A percentile compares a stretch with the other conserved stretches of the same genome.
phyloP scores from a whole-genome alignment of 345 rosid species.

The Eucalyptus tenuipes region DNA sequence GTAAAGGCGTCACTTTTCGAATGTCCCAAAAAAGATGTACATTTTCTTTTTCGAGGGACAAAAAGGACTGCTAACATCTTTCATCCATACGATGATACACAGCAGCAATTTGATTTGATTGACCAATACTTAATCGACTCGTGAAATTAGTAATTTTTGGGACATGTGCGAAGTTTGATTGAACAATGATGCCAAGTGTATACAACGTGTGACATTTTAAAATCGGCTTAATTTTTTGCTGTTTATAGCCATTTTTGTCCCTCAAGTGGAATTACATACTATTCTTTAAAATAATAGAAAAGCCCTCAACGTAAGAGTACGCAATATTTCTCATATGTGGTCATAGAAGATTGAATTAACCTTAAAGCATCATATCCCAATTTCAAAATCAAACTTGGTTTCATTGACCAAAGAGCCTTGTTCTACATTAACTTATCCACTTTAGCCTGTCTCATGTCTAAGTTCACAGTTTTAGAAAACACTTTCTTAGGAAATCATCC shows the following conservation, averaged over 20 bases:
- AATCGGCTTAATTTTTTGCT: not conserved
- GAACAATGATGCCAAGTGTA: not conserved
- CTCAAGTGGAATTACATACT: not conserved
- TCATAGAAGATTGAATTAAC: not conserved
- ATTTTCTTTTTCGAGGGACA: not conserved
- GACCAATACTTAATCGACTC: not conserved
- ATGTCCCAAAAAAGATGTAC: no score
- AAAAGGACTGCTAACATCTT: not conserved
- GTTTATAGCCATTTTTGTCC: not conserved
- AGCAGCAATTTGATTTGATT: not conserved
- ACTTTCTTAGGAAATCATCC: no score
- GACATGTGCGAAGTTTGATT: not conserved
- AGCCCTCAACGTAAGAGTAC: no score
- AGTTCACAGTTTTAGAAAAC: fast-evolving
- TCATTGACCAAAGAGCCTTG: not conserved
- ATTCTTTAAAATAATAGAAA: not conserved
- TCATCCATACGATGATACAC: no score
- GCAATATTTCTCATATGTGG: fast-evolving
- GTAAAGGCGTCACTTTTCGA: not conserved
- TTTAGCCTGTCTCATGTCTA: fast-evolving
- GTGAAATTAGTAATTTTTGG: not conserved
- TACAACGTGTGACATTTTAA: no score
- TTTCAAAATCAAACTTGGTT: not conserved
- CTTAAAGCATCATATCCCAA: not conserved
- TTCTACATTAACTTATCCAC: not conserved